Evolutionary conservation across 2,329 filamentous ascomycete genomes (phyloP).

Genomic region (Fusarium falciforme): DNA sequence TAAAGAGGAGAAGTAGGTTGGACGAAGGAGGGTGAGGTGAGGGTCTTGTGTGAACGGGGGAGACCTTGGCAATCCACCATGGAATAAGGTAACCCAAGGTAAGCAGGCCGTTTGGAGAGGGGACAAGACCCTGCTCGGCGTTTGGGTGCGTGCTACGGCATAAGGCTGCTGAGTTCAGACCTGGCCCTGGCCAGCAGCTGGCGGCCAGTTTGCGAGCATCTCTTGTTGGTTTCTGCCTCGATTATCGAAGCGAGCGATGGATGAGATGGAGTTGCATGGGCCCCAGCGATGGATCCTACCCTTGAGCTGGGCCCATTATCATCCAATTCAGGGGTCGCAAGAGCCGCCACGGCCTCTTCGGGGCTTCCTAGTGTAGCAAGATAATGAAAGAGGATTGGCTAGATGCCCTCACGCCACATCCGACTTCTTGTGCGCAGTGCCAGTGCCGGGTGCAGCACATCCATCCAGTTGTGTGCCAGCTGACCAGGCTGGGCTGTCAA

Average conservation of each 20-base stretch:
- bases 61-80: constrained; percentile 16
- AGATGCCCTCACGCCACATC: constrained; percentile 21
- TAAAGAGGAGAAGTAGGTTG: constrained; percentile 36
- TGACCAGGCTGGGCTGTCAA: background rate
- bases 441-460: background rate
- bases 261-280: constrained; percentile 18
- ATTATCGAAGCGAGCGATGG: constrained; percentile 1
- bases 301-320: too few species aligned
- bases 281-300: too few species aligned
- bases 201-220: background rate
- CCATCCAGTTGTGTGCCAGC: background rate
- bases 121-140: background rate
- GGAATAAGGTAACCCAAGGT: background rate
- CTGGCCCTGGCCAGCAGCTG: background rate
- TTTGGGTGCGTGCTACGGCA: constrained; percentile 2
- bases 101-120: background rate
- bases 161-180: constrained; percentile 2
- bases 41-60: constrained; percentile 36
- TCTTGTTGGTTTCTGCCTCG: background rate
- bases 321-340: constrained; percentile 26
- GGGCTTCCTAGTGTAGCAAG: constrained; percentile 25
- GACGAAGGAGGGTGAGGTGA: constrained; percentile 34
- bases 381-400: constrained; percentile 39
- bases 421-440: background rate
- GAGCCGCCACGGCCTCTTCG: constrained; percentile 21